phyloP scores from a whole-genome alignment of 345 rosid species.

The Gossypioides kirkii region DNA sequence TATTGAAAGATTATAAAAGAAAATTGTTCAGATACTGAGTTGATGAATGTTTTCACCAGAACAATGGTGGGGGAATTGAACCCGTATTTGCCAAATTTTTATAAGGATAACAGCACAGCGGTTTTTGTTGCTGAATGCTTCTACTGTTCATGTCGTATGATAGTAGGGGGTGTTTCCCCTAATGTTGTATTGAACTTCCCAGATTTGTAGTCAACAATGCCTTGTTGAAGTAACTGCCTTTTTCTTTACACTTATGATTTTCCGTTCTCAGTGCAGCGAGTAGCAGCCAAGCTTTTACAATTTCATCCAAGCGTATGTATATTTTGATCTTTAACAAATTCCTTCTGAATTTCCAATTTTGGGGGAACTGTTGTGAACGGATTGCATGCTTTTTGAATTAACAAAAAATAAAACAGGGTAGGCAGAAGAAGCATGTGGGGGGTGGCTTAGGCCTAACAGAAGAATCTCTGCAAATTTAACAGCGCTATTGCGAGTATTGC shows the following conservation, averaged over 20 bases:
- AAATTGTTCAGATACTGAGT: constrained; percentile 1
- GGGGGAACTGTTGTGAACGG: too few species aligned
- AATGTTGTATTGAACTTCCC: not conserved
- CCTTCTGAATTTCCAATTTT: too few species aligned
- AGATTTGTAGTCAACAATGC: not conserved
- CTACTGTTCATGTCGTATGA: not conserved
- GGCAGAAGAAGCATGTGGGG: not conserved
- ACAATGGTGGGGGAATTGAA: constrained; percentile 17
- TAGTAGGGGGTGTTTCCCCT: not conserved
- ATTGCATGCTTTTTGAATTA: too few species aligned
- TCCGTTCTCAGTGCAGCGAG: not conserved
- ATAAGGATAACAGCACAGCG: not conserved
- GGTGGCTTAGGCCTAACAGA: not conserved
- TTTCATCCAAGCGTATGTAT: too few species aligned
- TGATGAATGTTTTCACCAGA: constrained; percentile 9
- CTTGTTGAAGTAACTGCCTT: not conserved
- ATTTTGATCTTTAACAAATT: too few species aligned
- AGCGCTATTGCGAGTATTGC: not conserved
- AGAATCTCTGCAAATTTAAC: not conserved
- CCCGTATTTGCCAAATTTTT: constrained; percentile 31
- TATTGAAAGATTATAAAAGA: not conserved
- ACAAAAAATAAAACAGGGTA: not conserved
- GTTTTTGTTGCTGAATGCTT: constrained; percentile 6
- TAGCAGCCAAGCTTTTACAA: too few species aligned
- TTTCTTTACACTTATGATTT: not conserved